These are phyloP conservation scores for Hypoxylon sp. DNA, from an alignment of 2,329 filamentous ascomycete genomes.

Conservation along the genomic window DNA sequence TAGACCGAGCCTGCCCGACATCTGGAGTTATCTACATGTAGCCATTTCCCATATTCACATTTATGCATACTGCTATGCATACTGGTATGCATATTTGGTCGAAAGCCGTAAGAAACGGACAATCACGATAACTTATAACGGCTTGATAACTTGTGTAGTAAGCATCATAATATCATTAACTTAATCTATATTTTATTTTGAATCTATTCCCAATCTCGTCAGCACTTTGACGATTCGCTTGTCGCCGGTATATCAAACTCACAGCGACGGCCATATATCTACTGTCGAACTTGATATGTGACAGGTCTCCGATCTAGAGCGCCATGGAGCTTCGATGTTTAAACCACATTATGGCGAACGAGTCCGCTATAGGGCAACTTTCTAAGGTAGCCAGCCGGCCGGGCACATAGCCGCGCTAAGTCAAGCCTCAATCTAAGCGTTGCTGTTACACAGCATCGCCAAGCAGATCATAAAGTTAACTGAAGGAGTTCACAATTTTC, in stretches of 20 bases:
- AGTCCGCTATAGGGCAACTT: background rate
- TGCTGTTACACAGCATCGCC: background rate
- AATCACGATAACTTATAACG: background rate
- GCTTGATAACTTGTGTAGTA: background rate
- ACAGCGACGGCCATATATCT: background rate
- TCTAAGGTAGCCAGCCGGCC: background rate
- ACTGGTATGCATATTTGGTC: background rate
- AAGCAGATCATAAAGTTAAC: background rate
- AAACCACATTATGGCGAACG: background rate
- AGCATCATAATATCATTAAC: background rate
- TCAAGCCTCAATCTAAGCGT: background rate
- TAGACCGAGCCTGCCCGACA: constrained; percentile 9
- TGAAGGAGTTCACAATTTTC: background rate
- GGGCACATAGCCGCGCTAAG: constrained; percentile 2
- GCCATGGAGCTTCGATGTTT: too few species aligned
- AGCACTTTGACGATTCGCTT: background rate
- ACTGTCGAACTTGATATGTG: background rate
- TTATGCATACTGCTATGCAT: too few species aligned
- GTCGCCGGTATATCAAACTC: background rate
- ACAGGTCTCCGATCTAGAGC: background rate
- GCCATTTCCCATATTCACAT: too few species aligned
- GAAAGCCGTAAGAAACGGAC: constrained; percentile 2
- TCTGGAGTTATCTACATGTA: too few species aligned
- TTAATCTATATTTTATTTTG: background rate
- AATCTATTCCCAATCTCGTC: background rate